Percentiles rank a stretch among this genome's conserved stretches.
These are phyloP conservation scores for Epichloe baconii DNA, from an alignment of 2,329 filamentous ascomycete genomes.

Conservation along the genomic window DNA sequence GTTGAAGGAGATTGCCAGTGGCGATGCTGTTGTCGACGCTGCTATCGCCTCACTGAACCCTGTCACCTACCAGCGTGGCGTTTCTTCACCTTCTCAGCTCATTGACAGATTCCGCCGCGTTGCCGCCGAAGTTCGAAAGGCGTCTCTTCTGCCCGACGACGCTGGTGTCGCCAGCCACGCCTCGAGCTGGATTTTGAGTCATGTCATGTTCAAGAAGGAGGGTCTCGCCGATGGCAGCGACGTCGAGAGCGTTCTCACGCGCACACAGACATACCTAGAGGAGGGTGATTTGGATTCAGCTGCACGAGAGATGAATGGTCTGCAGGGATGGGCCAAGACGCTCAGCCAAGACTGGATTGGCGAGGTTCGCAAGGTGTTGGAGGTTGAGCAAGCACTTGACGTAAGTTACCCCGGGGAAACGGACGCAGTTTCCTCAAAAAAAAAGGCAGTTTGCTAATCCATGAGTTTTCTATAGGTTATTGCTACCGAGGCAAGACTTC, in stretches of 20 bases:
- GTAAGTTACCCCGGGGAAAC: conserved; percentile 40
- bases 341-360: conserved; percentile 86
- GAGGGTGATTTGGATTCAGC: conserved; percentile 87
- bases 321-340: conserved; percentile 91
- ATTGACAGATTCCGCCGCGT: conserved; percentile 95
- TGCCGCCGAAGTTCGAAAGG: conserved; percentile 84
- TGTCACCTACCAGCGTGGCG: conserved; percentile 79
- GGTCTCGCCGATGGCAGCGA: conserved; percentile 72
- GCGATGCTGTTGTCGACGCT: conserved; percentile 77
- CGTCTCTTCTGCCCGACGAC: conserved; percentile 79
- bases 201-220: conserved; percentile 92
- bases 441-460: neutral
- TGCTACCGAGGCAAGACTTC: conserved; percentile 76
- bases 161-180: conserved; percentile 91
- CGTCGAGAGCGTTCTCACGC: conserved; percentile 82
- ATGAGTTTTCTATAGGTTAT: conserved; percentile 50
- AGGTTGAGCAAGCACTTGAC: conserved; percentile 92
- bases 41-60: conserved; percentile 97
- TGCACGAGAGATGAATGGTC: conserved; percentile 85
- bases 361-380: conserved; percentile 82
- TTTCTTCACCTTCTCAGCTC: conserved; percentile 71
- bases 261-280: conserved; percentile 82
- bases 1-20: conserved; percentile 78
- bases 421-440: neutral
- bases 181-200: conserved; percentile 78